These are phyloP conservation scores for Colletotrichum costaricense DNA, from an alignment of 2,329 filamentous ascomycete genomes.

Conservation along the genomic window DNA sequence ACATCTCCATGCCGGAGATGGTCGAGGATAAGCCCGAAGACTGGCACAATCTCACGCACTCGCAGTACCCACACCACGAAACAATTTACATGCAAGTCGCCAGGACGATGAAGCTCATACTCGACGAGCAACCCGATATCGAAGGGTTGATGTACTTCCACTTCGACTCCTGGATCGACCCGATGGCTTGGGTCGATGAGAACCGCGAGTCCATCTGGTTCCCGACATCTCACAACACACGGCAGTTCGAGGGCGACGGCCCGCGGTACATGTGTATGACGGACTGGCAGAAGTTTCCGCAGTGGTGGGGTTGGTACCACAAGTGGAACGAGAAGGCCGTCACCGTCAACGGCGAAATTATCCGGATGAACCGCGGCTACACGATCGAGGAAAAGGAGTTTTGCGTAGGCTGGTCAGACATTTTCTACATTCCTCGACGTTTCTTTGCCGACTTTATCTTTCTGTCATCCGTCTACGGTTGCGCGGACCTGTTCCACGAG, in stretches of 20 bases:
- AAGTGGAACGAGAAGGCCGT: constrained; percentile 31
- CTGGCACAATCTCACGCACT: constrained; percentile 42
- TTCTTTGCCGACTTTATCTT: constrained; percentile 46
- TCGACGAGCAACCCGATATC: constrained; percentile 42
- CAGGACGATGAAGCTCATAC: constrained; percentile 43
- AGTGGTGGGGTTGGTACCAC: constrained; percentile 38
- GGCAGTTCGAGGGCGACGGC: constrained; percentile 22
- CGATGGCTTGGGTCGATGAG: constrained; percentile 40
- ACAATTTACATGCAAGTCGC: constrained; percentile 41
- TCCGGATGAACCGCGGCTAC: constrained; percentile 24
- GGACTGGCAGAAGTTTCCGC: constrained; percentile 34
- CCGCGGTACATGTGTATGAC: constrained; percentile 41
- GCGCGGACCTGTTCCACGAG: constrained; percentile 43
- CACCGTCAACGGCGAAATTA: constrained; percentile 32
- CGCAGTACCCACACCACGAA: constrained; percentile 38
- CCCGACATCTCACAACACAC: constrained; percentile 36
- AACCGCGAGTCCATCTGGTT: constrained; percentile 43
- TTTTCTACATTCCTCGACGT: constrained; percentile 47
- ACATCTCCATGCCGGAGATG: constrained; percentile 41
- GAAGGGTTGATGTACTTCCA: constrained; percentile 45
- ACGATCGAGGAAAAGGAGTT: constrained; percentile 37
- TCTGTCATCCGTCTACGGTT: constrained; percentile 40
- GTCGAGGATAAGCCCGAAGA: constrained; percentile 29
- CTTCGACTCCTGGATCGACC: constrained; percentile 48
- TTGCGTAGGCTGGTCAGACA: constrained; percentile 47